These are phyloP conservation scores for Nothopassalora personata DNA, from an alignment of 2,329 filamentous ascomycete genomes.

Conservation along the genomic window DNA sequence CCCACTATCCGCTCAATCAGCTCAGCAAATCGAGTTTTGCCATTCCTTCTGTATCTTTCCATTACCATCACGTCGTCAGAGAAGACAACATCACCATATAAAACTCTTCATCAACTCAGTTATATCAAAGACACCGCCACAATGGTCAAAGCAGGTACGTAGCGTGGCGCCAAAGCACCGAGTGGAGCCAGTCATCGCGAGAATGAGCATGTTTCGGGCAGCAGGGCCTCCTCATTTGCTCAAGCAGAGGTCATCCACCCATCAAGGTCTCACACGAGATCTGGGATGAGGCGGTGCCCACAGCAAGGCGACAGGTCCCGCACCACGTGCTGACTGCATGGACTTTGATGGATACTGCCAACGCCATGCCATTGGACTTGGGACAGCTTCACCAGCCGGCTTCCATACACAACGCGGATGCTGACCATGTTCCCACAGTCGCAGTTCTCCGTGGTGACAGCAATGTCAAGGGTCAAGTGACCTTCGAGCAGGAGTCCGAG, in stretches of 20 bases:
- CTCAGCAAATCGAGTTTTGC: neutral
- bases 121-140: conserved; percentile 54
- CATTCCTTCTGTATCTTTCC: neutral
- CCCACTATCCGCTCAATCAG: neutral
- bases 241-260: conserved; percentile 5
- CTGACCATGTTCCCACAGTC: conserved; percentile 52
- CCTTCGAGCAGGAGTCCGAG: conserved; percentile 89
- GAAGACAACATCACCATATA: conserved; percentile 4
- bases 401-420: neutral
- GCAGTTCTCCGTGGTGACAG: conserved; percentile 96
- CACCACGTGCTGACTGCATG: neutral
- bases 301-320: neutral
- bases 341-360: neutral
- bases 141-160: conserved; percentile 98
- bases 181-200: conserved; percentile 30
- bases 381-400: neutral
- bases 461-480: conserved; percentile 87
- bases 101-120: conserved; percentile 16
- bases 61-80: conserved; percentile 4
- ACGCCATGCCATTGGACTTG: neutral
- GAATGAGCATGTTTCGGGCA: conserved; percentile 32
- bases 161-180: conserved; percentile 7
- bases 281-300: conserved; percentile 2
- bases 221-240: conserved; percentile 13
- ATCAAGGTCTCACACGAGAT: conserved; percentile 18